Base-by-base conservation (phyloP, 1,139 yeast genomes). In the Suhomyces guaymorum region DNA sequence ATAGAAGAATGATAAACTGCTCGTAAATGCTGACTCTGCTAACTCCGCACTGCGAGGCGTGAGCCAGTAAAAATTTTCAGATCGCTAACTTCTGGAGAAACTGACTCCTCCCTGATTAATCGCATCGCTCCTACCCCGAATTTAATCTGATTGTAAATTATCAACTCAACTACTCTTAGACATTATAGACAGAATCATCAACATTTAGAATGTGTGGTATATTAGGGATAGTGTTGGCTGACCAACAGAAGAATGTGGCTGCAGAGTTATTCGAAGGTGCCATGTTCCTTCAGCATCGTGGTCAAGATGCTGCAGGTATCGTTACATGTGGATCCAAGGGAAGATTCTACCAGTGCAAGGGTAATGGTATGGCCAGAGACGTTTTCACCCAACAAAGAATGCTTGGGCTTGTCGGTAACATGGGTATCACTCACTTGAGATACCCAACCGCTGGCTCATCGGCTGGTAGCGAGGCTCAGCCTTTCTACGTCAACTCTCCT, bases 221-320 rank as follows among this genome's bases (percentile, higher is more conserved):
- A 46, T 69, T 90, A 52, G 98, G 96, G 43, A 73, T 90, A 38
- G 85, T 88, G 30, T 71, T 88, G 43, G 88, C 96, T 10, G 87
- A 89, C 60, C 84, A 81, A 48, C 63, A 70, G 20, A 75, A 73
- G 34, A 73, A 77, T 39, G 97, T 86, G 34, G 94, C 96, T 14
- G 80, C 95, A 7, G 97, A 90, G 57, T 70, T 92, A 37, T 82
- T 88, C 44, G 98, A 92, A 61, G 97, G 96, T 13, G 86, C 95
- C 44, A 80, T 89, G 70, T 92, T 84, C 59, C 71, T 92, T 44
- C 99, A 92, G 59, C 99, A 92, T 59, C 78, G 99, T 56, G 99
- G 99, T 30, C 99, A 92, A 64, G 99, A 92, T 61, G 99, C 99
- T 9, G 97, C 97, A n/a, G 99, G 99, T 45, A 90, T 92, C 41